Base-by-base conservation (phyloP, 2,329 filamentous ascomycete genomes). In the Colletotrichum sp. region DNA sequence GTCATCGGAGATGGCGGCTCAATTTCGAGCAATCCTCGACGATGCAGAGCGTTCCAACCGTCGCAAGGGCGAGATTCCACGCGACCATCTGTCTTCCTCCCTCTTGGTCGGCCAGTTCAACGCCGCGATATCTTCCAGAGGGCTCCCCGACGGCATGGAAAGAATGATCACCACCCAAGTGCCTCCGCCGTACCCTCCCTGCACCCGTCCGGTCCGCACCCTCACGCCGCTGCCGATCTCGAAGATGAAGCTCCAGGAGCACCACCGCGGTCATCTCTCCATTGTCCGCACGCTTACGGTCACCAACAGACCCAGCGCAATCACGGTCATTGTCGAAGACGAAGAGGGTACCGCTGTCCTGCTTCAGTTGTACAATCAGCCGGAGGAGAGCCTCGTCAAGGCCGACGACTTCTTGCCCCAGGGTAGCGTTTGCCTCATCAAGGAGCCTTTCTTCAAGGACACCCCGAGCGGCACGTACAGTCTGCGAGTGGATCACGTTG, bases 361-460 rank as follows among this genome's bases (percentile, higher is more conserved):
- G 24, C 77, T 89, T 3, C 81, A 87, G 72, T 78, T 89, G 1
- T 85, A 87, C 72, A 83, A 89, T 62, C 86, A 88, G 57, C 85
- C 84, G 8, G 81, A 84, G 3, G 85, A 87, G 32, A 74, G 80
- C 2, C 73, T 83, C 3, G 80, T 85, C 1, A 78, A 84, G 5
- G 79, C 80, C 1, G 77, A 83, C 6, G 80, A 87, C 8, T 78
- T 86, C 1, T 67, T 90, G 5, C 74, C 78, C 0, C 69, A 81
- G 7, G 81, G 82, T 2, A 81, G 80, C 15, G 78, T 87, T 1
- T 83, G 86, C 13, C 78, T 91, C 32, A 68, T 92, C 32, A 92
- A 91, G 76, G 90, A 92, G 72, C 89, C 90, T 0, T 92, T 87
- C 78, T 85, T 91, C 78, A 89, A 88, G 76, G 34, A 79, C 1